These are phyloP conservation scores for Erodium maritimum DNA, from an alignment of 345 rosid genomes.

Conservation along the genomic window DNA sequence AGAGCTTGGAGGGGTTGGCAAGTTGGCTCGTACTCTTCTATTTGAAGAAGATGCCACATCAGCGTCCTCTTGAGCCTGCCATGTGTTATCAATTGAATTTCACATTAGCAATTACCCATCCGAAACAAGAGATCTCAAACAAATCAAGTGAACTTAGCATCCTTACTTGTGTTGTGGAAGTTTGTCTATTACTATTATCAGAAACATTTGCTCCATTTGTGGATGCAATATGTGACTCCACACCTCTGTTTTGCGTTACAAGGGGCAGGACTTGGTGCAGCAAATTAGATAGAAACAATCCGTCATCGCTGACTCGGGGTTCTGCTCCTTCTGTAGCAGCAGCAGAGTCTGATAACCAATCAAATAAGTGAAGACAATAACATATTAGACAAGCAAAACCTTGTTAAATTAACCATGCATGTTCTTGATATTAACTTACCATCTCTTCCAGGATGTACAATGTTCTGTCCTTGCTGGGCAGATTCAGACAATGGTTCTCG, in stretches of 20 bases:
- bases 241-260: slow-evolving; percentile 22
- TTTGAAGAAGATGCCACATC: slow-evolving; percentile 10
- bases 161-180: slow-evolving; percentile 22
- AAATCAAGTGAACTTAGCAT: background rate
- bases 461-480: too few relatives aligned
- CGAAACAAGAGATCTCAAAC: background rate
- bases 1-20: slow-evolving; percentile 14
- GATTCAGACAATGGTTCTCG: too few relatives aligned
- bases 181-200: slow-evolving; percentile 10
- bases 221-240: slow-evolving; percentile 15
- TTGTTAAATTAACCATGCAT: too few relatives aligned
- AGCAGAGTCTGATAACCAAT: too few relatives aligned
- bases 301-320: slow-evolving; percentile 25
- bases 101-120: background rate
- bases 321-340: slow-evolving; percentile 15
- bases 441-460: too few relatives aligned
- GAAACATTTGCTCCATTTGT: slow-evolving; percentile 4
- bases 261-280: slow-evolving; percentile 46
- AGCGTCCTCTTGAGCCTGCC: slow-evolving; percentile 11
- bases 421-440: too few relatives aligned
- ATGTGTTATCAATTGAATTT: background rate
- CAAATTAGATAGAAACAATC: slow-evolving; percentile 31
- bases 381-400: too few relatives aligned
- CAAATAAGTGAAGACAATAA: too few relatives aligned
- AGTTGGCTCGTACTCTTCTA: slow-evolving; percentile 9